Percentiles rank a stretch among this genome's conserved stretches.
Evolutionary conservation across 495 filamentous ascomycete genomes (phyloP).

Genomic region (Aspergillus hancockii): DNA sequence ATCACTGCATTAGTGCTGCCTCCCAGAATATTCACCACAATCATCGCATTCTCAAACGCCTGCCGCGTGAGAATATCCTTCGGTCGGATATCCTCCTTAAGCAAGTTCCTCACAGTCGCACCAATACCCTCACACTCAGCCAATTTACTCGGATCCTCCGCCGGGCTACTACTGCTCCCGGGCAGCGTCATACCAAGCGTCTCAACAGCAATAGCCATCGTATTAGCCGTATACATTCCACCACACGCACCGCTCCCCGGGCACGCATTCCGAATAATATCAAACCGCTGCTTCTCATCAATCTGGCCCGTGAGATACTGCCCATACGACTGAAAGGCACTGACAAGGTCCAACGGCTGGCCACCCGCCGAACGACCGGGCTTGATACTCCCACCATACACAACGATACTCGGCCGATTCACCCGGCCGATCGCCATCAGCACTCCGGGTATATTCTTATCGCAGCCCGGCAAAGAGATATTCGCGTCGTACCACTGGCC

Average conservation of each 20-base stretch:
- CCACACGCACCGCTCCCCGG: constrained; percentile 93
- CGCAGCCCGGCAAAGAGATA: constrained; percentile 96
- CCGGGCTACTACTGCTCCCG: constrained; percentile 89
- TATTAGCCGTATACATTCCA: constrained; percentile 99
- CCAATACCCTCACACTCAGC: constrained; percentile 86
- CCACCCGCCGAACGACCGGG: constrained; percentile 80
- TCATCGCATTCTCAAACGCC: constrained; percentile 97
- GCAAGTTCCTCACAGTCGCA: constrained; percentile 79
- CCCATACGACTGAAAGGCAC: constrained; percentile 96
- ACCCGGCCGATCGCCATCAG: constrained; percentile 96
- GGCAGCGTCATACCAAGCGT: constrained; percentile 93
- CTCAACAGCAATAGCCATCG: constrained; percentile 95
- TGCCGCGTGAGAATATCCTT: constrained; percentile 86
- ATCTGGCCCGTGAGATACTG: constrained; percentile 92
- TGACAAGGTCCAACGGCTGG: constrained; percentile 85
- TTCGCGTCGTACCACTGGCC: constrained; percentile 99
- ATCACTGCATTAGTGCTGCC: constrained; percentile 97
- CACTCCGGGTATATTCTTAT: constrained; percentile 99
- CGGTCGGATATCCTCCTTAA: constrained; percentile 86
- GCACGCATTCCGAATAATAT: constrained; percentile 94
- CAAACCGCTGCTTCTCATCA: constrained; percentile 83
- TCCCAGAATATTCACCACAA: constrained; percentile 89
- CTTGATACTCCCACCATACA: constrained; percentile 94
- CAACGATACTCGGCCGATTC: constrained; percentile 92
- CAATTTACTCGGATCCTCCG: constrained; percentile 79